Evolutionary conservation across 2,329 filamentous ascomycete species (phyloP).

Genomic region (Beauveria caledonica): DNA sequence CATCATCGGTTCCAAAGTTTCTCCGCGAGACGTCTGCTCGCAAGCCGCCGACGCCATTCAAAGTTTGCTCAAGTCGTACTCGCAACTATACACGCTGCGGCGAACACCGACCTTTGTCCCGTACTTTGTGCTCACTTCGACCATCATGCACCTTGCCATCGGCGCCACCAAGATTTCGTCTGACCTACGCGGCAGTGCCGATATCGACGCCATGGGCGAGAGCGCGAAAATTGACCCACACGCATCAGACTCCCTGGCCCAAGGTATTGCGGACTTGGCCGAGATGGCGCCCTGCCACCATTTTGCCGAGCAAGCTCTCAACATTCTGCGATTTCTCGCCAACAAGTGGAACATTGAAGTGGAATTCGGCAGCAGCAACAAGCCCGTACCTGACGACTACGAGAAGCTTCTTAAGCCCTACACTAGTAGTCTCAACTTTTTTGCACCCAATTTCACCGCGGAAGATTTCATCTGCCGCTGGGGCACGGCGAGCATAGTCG

Average conservation of each 20-base stretch:
- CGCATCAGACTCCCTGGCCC: slow-evolving; percentile 38
- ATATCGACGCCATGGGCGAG: slow-evolving; percentile 23
- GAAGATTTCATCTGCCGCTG: slow-evolving; percentile 42
- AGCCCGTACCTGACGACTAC: slow-evolving; percentile 27
- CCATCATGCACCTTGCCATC: slow-evolving; percentile 53
- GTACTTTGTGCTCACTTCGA: slow-evolving; percentile 52
- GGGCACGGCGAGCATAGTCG: slow-evolving; percentile 23
- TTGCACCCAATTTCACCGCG: slow-evolving; percentile 40
- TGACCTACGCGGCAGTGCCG: slow-evolving; percentile 15
- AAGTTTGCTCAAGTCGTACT: slow-evolving; percentile 46
- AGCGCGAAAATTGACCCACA: slow-evolving; percentile 28
- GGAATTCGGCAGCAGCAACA: slow-evolving; percentile 27
- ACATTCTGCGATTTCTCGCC: slow-evolving; percentile 50
- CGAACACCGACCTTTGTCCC: slow-evolving; percentile 53
- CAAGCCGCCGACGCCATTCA: slow-evolving; percentile 54
- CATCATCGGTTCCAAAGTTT: slow-evolving; percentile 55
- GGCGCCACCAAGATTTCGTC: slow-evolving; percentile 29
- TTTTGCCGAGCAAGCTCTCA: slow-evolving; percentile 52
- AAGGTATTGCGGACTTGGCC: slow-evolving; percentile 48
- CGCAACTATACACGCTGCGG: slow-evolving; percentile 49
- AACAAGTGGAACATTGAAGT: slow-evolving; percentile 52
- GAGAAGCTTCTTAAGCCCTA: slow-evolving; percentile 37
- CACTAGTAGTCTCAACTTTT: slow-evolving; percentile 49
- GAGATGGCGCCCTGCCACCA: slow-evolving; percentile 55
- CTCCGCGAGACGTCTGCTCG: slow-evolving; percentile 57